phyloP scores from a whole-genome alignment of 345 rosid genomes.

The Excoecaria cochinchinensis region DNA sequence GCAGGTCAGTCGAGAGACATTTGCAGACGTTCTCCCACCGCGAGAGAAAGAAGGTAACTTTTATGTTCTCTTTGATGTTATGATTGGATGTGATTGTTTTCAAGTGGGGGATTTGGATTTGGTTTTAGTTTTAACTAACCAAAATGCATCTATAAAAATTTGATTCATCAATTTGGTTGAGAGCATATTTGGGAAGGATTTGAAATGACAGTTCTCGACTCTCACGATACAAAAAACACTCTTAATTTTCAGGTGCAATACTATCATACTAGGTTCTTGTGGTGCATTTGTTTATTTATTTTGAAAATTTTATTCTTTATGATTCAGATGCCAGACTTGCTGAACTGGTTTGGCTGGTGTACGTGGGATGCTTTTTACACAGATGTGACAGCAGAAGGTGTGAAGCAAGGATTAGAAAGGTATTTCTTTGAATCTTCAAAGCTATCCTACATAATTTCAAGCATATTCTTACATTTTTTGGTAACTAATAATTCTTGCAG shows the following conservation, averaged over 20 bases:
- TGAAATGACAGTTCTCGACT: too few species aligned
- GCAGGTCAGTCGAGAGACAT: conserved; percentile 56
- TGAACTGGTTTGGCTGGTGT: conserved; percentile 82
- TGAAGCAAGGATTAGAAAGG: conserved; percentile 60
- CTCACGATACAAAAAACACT: too few species aligned
- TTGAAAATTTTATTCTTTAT: neutral
- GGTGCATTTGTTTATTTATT: neutral
- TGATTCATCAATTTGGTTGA: neutral
- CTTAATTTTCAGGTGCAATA: neutral
- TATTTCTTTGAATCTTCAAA: conserved; percentile 10
- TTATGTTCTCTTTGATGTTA: neutral
- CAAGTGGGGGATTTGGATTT: neutral
- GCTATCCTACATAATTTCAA: neutral
- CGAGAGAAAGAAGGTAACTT: conserved; percentile 51
- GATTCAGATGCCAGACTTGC: conserved; percentile 58
- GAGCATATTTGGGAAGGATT: neutral
- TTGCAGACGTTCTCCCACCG: conserved; percentile 60
- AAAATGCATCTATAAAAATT: neutral
- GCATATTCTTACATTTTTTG: neutral
- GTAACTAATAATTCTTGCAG: conserved; percentile 31
- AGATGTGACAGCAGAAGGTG: conserved; percentile 53
- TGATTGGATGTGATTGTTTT: neutral
- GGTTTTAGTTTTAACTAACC: neutral
- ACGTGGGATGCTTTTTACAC: conserved; percentile 81
- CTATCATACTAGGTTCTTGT: neutral